phyloP scores from a whole-genome alignment of 2,329 filamentous ascomycete genomes.

The Graphilbum sp. region DNA sequence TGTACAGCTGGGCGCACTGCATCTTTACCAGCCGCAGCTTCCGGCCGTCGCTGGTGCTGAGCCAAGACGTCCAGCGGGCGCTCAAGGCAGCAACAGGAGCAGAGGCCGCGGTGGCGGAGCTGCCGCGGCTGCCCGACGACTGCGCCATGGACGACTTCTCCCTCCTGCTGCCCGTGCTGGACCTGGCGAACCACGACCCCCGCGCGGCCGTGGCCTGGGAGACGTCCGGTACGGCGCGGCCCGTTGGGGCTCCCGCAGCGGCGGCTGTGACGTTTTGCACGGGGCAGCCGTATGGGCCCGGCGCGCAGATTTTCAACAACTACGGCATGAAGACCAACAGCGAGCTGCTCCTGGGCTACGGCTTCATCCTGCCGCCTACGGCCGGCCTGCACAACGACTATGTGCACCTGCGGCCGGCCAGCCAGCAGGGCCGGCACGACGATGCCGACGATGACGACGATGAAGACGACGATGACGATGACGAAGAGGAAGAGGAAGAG shows the following conservation, averaged over 20 bases:
- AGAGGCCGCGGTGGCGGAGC: background rate
- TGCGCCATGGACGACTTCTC: slow-evolving; percentile 43
- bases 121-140: slow-evolving; percentile 16
- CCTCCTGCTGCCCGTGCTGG: slow-evolving; percentile 52
- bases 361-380: slow-evolving; percentile 37
- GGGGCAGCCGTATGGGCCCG: slow-evolving; percentile 26
- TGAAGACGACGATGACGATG: slow-evolving; percentile 6
- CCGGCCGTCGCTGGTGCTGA: slow-evolving; percentile 39
- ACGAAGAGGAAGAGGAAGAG: slow-evolving; percentile 4
- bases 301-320: slow-evolving; percentile 49
- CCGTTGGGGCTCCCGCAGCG: no score
- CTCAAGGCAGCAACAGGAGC: background rate
- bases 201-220: slow-evolving; percentile 43
- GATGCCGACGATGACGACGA: slow-evolving; percentile 4
- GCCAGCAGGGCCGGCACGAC: slow-evolving; percentile 19
- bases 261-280: slow-evolving; percentile 23
- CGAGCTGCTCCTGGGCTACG: slow-evolving; percentile 48
- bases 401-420: slow-evolving; percentile 26
- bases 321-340: slow-evolving; percentile 62
- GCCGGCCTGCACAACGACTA: slow-evolving; percentile 41
- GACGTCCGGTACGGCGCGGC: slow-evolving; percentile 15
- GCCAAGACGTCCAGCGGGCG: slow-evolving; percentile 11
- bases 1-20: slow-evolving; percentile 49
- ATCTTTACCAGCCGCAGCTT: slow-evolving; percentile 52
- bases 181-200: slow-evolving; percentile 56